phyloP scores from a whole-genome alignment of 352 stramenopile genomes.

The Phytophthora multivora region DNA sequence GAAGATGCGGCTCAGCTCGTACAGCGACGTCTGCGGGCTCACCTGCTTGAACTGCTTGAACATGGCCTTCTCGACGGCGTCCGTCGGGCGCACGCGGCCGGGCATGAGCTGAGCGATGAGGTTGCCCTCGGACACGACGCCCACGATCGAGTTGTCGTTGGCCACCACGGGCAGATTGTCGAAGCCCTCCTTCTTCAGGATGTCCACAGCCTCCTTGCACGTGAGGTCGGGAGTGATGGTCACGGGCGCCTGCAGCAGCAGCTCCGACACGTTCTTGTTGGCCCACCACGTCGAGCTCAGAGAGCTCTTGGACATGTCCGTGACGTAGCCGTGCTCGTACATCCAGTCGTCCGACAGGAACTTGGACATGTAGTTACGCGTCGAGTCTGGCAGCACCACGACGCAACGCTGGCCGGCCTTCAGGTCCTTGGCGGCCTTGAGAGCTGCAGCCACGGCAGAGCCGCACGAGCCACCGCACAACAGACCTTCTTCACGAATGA shows the following conservation, averaged over 20 bases:
- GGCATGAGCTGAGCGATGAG: slow-evolving; percentile 92
- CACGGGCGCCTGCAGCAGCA: slow-evolving; percentile 88
- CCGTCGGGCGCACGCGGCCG: slow-evolving; percentile 85
- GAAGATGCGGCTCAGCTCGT: slow-evolving; percentile 93
- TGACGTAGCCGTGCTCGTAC: slow-evolving; percentile 86
- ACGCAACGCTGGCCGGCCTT: slow-evolving; percentile 92
- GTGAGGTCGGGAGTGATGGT: slow-evolving; percentile 91
- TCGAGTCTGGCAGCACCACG: slow-evolving; percentile 95
- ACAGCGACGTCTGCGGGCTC: slow-evolving; percentile 88
- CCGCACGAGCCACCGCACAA: slow-evolving; percentile 95
- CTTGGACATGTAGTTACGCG: slow-evolving; percentile 99
- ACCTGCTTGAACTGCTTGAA: slow-evolving; percentile 97
- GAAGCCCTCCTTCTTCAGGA: slow-evolving; percentile 93
- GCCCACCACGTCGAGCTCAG: slow-evolving; percentile 95
- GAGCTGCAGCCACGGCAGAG: slow-evolving; percentile 83
- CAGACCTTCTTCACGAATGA: slow-evolving; percentile 96
- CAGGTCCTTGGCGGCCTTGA: slow-evolving; percentile 89
- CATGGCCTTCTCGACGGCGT: slow-evolving; percentile 92
- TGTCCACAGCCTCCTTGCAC: slow-evolving; percentile 94
- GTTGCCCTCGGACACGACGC: slow-evolving; percentile 97
- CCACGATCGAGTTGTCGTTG: slow-evolving; percentile 90
- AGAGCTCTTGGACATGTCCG: slow-evolving; percentile 72
- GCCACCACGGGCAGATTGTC: slow-evolving; percentile 81
- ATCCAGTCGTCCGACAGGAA: slow-evolving; percentile 97
- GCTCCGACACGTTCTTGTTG: slow-evolving; percentile 90